Evolutionary conservation across 1,284 basidiomycete genomes (phyloP).

Genomic region (Leccinum colubrinum): DNA sequence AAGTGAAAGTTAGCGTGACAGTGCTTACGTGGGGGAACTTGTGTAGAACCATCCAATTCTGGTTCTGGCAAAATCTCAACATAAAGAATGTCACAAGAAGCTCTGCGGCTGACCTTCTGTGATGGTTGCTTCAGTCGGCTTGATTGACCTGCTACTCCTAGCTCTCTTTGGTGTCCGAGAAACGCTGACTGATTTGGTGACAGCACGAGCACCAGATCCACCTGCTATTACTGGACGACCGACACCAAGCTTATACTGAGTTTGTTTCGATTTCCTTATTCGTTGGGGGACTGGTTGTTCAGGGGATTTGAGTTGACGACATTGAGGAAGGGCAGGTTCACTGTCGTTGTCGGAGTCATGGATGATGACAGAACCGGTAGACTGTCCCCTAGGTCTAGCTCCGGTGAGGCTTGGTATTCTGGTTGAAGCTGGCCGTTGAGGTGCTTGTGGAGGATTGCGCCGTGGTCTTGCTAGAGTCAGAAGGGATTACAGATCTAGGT

Average conservation of each 20-base stretch:
- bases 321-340: slow-evolving; percentile 27
- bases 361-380: slow-evolving; percentile 45
- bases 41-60: slow-evolving; percentile 30
- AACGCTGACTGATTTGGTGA: slow-evolving; percentile 58
- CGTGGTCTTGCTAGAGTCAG: slow-evolving; percentile 26
- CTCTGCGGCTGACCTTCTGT: slow-evolving; percentile 45
- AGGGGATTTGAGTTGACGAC: slow-evolving; percentile 20
- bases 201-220: slow-evolving; percentile 56
- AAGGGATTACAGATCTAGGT: slow-evolving; percentile 3
- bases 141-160: slow-evolving; percentile 48
- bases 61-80: slow-evolving; percentile 29
- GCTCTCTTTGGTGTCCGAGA: slow-evolving; percentile 44
- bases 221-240: slow-evolving; percentile 64
- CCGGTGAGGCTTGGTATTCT: slow-evolving; percentile 36
- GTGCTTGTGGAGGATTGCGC: slow-evolving; percentile 26
- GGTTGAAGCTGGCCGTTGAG: slow-evolving; percentile 45
- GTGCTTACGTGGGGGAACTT: slow-evolving; percentile 17
- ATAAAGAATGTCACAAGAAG: not conserved
- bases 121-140: slow-evolving; percentile 56
- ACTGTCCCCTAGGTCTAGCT: slow-evolving; percentile 36
- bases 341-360: slow-evolving; percentile 53
- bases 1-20: not conserved
- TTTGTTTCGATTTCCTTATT: slow-evolving; percentile 66
- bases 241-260: slow-evolving; percentile 67
- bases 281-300: slow-evolving; percentile 36